These are phyloP conservation scores for Erodium moschatum DNA, from an alignment of 441 rosid species.

Conservation along the genomic window DNA sequence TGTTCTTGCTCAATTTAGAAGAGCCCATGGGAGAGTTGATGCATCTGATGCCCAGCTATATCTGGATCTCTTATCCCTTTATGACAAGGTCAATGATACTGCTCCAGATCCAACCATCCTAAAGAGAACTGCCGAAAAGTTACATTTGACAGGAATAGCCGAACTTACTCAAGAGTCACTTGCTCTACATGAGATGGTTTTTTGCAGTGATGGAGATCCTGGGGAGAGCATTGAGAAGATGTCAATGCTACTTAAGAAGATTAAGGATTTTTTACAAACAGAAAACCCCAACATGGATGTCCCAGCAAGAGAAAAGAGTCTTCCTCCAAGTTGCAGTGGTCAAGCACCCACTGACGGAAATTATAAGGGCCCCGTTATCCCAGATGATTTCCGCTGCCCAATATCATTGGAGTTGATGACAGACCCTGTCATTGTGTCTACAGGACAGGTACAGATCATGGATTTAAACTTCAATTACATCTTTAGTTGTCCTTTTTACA, in stretches of 20 bases:
- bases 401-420: conserved; percentile 88
- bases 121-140: conserved; percentile 52
- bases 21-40: conserved; percentile 83
- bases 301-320: conserved; percentile 36
- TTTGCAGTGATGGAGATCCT: conserved; percentile 55
- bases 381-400: conserved; percentile 93
- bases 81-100: conserved; percentile 41
- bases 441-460: conserved; percentile 65
- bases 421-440: conserved; percentile 94
- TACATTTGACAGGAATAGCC: conserved; percentile 56
- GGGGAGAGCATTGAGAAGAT: conserved; percentile 71
- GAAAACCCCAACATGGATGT: conserved; percentile 49
- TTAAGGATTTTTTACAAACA: conserved; percentile 76
- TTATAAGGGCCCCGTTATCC: conserved; percentile 59
- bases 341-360: conserved; percentile 46
- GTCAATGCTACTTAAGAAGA: conserved; percentile 63
- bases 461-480: not conserved
- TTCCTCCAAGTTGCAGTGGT: conserved; percentile 39
- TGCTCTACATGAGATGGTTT: conserved; percentile 81
- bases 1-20: conserved; percentile 67
- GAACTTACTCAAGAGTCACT: conserved; percentile 80
- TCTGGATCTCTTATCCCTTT: conserved; percentile 54
- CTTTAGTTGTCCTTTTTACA: not conserved
- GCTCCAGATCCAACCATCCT: conserved; percentile 42
- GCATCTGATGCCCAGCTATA: conserved; percentile 48